A percentile compares a stretch with the other conserved stretches of the same genome.
Conservation (phyloP, 2,329 filamentous ascomycete species). For the Fusarium napiforme region DNA sequence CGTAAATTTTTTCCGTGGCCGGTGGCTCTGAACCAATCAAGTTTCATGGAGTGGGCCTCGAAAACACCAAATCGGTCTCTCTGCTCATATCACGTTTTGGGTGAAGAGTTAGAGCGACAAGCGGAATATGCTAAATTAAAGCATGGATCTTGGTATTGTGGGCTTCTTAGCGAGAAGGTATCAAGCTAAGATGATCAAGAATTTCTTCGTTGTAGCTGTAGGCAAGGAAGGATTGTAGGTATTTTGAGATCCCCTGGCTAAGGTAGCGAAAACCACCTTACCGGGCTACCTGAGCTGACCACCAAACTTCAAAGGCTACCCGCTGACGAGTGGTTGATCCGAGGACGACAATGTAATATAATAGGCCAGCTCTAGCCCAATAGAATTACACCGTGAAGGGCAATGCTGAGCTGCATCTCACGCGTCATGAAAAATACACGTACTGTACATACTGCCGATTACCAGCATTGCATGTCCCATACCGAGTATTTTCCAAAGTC, state of each 20-base stretch:
- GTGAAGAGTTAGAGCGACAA: background rate
- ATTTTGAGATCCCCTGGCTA: background rate
- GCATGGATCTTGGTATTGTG: background rate
- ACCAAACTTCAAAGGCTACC: background rate
- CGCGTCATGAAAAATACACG: background rate
- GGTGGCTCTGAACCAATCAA: background rate
- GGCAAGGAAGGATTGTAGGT: background rate
- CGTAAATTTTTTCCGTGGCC: conserved; percentile 22
- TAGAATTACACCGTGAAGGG: conserved; percentile 17
- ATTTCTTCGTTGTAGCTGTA: background rate
- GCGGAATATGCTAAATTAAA: background rate
- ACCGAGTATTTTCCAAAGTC: background rate
- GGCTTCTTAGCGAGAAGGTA: background rate
- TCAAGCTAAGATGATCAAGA: background rate
- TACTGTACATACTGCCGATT: background rate
- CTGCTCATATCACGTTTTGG: background rate
- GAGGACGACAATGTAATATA: background rate
- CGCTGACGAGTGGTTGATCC: background rate
- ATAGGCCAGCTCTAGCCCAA: conserved; percentile 15
- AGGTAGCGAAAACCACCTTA: background rate
- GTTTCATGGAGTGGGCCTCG: background rate
- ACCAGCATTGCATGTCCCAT: background rate
- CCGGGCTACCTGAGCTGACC: background rate
- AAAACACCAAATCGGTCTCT: conserved; percentile 1
- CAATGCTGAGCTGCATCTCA: background rate